Base-by-base conservation (phyloP, 495 filamentous ascomycete genomes). In the Podospora sp. region DNA sequence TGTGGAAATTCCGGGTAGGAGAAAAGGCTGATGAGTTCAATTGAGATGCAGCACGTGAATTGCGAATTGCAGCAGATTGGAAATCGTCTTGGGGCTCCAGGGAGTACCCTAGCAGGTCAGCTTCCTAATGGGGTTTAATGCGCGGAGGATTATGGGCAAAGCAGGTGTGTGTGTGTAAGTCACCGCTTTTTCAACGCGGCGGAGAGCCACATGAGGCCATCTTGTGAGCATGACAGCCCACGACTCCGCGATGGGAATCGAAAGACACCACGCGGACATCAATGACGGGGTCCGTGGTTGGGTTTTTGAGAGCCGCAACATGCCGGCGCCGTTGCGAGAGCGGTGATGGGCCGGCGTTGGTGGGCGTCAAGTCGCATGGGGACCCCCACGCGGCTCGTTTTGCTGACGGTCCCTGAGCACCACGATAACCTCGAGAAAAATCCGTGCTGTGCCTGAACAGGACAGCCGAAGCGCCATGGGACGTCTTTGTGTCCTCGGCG, bases 401-500 rank as follows among this genome's bases (percentile, higher is more conserved):
- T 46, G 11, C 5, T 18, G 40, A 46, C 40, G 9, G 2, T 4
- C 2, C 9, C 40, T 46, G 11, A 2, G 40, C 40, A 11, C 16
- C 40, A 11, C 40, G 40, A 46, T 46, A 46, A 14, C 40, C 14
- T 46, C 40, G 2, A 14, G 2, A 18, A 46, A 46, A 46, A 12
- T 46, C 40, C 11, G 40, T 46, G 11, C 40, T 56, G 52, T 2
- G 52, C 52, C 52, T 22, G 52, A 27, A 56, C 25, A 56, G 21
- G 21, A 22, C 9, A 24, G 20, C 25, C 52, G 21, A 24, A 14
- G 21, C 2, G 6, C 25, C 14, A 46, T 18, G 40, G 40, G 40
- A 46, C 40, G 16, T 46, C 21, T 57, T 57, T 20, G 20, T 60
- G 65, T 22, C 65, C 65, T 22, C 60, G 56, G 65, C 24, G 27